Base-by-base conservation (phyloP, 352 stramenopile species). In the Phytophthora sp. region DNA sequence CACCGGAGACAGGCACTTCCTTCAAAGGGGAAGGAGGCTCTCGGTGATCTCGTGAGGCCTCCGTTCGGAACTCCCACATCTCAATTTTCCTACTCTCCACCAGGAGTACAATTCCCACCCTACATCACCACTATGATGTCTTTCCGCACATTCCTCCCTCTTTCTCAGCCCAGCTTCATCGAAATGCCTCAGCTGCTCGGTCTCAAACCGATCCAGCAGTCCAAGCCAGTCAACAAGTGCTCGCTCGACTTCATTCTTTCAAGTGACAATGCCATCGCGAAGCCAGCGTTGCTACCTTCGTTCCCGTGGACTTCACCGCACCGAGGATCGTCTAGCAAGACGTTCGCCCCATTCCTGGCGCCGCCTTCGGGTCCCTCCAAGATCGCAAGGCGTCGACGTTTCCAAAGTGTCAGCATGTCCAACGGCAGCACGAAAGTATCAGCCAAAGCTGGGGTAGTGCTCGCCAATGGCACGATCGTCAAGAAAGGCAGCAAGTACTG, bases 401-500 rank as follows among this genome's bases (percentile, higher is more conserved):
- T 79, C 7, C 67, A 73, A 33, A 52, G 63, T 54, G 24, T 63
- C 56, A 78, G 66, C 41, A 57, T 57, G 38, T 73, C 59, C 41
- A 71, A 71, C 29, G 53, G 41, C 31, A 76, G 59, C 46, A 65
- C 35, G 27, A 80, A 72, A 74, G 42, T 73, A 44, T 69, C 59
- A 15, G 42, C 50, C 41, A 76, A 71, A 24, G 20, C 63, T 50
- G 51, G 35, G 53, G 42, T 63, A 11, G 45, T 65, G 30, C 66
- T 73, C 27, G 41, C 46, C 11, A 61, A 68, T 45, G 67, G 67
- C 11, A 53, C 55, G 1, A 42, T 73, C 30, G 56, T 74, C 30
- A 83, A 83, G 62, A 83, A 86, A 57, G 76, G 77, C 23, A 83
- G 79, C 62, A 84, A 87, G 52, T 83, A 77, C 62, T 88, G 79